Evolutionary conservation across 2,329 filamentous ascomycete genomes (phyloP), one percentile per base, ranked within the genome.

Genomic region (Aspergillus brasiliensis): DNA sequence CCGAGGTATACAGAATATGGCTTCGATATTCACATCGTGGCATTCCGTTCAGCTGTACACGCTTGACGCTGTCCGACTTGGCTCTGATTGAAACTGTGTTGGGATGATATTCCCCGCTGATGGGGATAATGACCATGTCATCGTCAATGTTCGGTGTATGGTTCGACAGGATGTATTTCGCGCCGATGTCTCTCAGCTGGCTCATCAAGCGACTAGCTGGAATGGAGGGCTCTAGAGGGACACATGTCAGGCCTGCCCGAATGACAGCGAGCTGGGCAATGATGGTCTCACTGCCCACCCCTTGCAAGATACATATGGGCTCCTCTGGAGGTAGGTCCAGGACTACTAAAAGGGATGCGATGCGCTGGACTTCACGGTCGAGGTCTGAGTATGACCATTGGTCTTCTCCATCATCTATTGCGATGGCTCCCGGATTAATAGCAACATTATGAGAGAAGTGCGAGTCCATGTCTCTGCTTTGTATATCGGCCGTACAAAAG

Each of bases 1-100:
- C 91, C 2, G 81, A 84, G 0, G 88, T 91, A 69, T 89, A 91
- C 23, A 87, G 53, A 34, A 65, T 64, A 37, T 64, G 64, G 11
- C 51, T 62, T 23, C 62, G 55, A 51, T 58, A 59, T 19, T 51
- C 21, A n/a, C n/a, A 11, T n/a, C 25, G 27, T 31, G 51, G 27
- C 28, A 25, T 10, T 13, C 21, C 31, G 10, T 19, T 5, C 4
- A 27, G 13, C 13, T 27, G 51, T 3, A 8, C n/a, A 3, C 34
- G 31, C 11, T 52, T 38, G 17, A n/a, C 51, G 7, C 27, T 23
- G 13, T 46, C 15, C 7, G 27, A 17, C 25, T 28, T 5, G 23
- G 31, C n/a, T 44, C 28, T 37, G 13, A 8, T 6, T 23, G 11
- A n/a, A 0, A 11, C n/a, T 3, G 5, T 11, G 19, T 23, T 8